These are phyloP conservation scores for Globisporangium irregulare DNA, from an alignment of 352 stramenopile species.

Conservation along the genomic window DNA sequence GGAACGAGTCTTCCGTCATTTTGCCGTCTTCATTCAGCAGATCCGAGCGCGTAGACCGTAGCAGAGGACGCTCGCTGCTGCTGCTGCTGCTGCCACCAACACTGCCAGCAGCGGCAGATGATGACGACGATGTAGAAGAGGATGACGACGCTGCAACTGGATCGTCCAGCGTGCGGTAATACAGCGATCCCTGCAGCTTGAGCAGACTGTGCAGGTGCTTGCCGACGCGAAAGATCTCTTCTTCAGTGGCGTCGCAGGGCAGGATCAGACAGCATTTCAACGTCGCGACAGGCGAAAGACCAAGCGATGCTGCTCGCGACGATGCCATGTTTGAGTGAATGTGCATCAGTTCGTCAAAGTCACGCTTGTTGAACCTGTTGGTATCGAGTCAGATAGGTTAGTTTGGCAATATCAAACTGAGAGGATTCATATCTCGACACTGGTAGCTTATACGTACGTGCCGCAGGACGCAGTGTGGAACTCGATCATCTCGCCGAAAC, in stretches of 20 bases:
- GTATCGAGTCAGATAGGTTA: not conserved
- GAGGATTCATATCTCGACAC: not conserved
- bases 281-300: slow-evolving; percentile 32
- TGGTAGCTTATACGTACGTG: slow-evolving; percentile 29
- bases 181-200: slow-evolving; percentile 62
- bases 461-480: slow-evolving; percentile 55
- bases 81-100: not conserved
- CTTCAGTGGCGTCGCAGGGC: slow-evolving; percentile 45
- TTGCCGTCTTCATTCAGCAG: slow-evolving; percentile 46
- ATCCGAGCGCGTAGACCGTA: slow-evolving; percentile 19
- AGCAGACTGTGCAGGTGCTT: slow-evolving; percentile 65
- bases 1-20: slow-evolving; percentile 70
- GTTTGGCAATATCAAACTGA: not conserved
- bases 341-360: slow-evolving; percentile 82
- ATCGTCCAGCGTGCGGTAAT: slow-evolving; percentile 47
- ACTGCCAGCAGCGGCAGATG: not conserved
- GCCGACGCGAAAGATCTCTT: slow-evolving; percentile 74
- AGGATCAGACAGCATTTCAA: slow-evolving; percentile 73
- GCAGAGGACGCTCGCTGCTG: not conserved
- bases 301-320: slow-evolving; percentile 30
- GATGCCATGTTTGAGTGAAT: slow-evolving; percentile 47
- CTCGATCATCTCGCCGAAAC: slow-evolving; percentile 62
- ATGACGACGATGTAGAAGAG: not conserved
- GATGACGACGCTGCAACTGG: not conserved
- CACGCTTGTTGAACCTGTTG: slow-evolving; percentile 45